Base-by-base conservation (phyloP, 352 stramenopile genomes). In the Pythium oligandrum region DNA sequence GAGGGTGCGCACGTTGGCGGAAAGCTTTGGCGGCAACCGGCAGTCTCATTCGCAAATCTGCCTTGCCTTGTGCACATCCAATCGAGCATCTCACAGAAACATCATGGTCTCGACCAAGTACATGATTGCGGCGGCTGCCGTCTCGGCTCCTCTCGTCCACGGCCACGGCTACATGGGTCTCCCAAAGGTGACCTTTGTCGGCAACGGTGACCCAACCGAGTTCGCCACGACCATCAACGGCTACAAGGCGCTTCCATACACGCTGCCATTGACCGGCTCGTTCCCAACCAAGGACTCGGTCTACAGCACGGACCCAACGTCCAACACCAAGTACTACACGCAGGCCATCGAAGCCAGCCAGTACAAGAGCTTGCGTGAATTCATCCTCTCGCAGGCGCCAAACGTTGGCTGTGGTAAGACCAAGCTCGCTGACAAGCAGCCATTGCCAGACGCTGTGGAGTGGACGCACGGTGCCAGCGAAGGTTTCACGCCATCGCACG, bases 401-500 rank as follows among this genome's bases (percentile, higher is more conserved):
- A 51, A 44, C 44, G 49, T 48, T 36, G 52, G 56, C 17, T 70
- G 63, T 31, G 63, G 63, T 30, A 50, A 48, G 32, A 55, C 30
- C 12, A 30, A 11, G 17, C 40, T 55, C 10, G 48, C 30, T 17
- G 39, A 42, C 11, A 36, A 47, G 35, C 42, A 63, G 38, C 48
- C 48, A 2, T 30, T 53, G 36, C 49, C 48, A 3, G 56, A 43
- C 35, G 10, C 40, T 12, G 65, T 77, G 30, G 64, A 80, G 36
- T 77, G 65, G 68, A 61, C 68, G 11, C 61, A 75, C 46, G 44
- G 52, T 11, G 5, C 36, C n/a, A 9, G 26, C 11, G 47, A 56
- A 37, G 49, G 47, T 56, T 67, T 74, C 46, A 75, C 68, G 11
- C 40, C 57, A 0, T 78, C 63, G 0, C 66, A 78, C 57, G 31